Conservation (phyloP, 208 protist species). For the Wallacemonas sp. region DNA sequence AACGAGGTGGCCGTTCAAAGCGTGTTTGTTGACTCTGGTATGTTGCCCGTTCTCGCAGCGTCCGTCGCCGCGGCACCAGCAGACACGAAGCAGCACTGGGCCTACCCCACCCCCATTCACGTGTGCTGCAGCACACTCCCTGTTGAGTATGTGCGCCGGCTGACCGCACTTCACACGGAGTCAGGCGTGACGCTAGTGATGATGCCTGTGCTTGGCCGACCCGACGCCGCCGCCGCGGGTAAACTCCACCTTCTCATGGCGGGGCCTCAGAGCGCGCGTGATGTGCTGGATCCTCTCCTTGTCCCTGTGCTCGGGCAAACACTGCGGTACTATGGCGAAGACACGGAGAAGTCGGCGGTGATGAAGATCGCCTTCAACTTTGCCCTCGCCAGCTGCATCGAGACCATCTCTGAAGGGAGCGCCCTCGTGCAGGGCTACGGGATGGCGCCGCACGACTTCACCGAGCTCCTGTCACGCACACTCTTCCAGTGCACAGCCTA, state of each 20-base stretch:
- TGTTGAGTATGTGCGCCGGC: slow-evolving; percentile 15
- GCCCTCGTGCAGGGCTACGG: slow-evolving; percentile 35
- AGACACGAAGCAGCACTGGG: background rate
- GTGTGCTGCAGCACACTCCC: slow-evolving; percentile 31
- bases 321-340: slow-evolving; percentile 29
- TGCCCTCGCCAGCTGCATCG: slow-evolving; percentile 23
- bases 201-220: slow-evolving; percentile 31
- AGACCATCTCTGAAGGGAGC: slow-evolving; percentile 23
- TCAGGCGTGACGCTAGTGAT: slow-evolving; percentile 20
- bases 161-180: slow-evolving; percentile 13
- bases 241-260: slow-evolving; percentile 34
- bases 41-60: slow-evolving; percentile 20
- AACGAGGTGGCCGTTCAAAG: slow-evolving; percentile 18
- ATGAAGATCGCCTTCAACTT: slow-evolving; percentile 51
- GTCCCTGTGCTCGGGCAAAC: slow-evolving; percentile 24
- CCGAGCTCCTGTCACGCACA: slow-evolving; percentile 19
- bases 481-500: slow-evolving; percentile 35
- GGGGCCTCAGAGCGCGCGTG: background rate
- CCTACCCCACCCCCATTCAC: slow-evolving; percentile 22
- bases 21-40: slow-evolving; percentile 16
- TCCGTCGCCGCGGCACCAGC: background rate
- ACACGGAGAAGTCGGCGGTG: slow-evolving; percentile 22
- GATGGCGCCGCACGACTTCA: slow-evolving; percentile 22
- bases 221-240: slow-evolving; percentile 26
- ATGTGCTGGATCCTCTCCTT: slow-evolving; percentile 23